Conservation (phyloP, 2,329 filamentous ascomycete species). For the Fusarium sp. region DNA sequence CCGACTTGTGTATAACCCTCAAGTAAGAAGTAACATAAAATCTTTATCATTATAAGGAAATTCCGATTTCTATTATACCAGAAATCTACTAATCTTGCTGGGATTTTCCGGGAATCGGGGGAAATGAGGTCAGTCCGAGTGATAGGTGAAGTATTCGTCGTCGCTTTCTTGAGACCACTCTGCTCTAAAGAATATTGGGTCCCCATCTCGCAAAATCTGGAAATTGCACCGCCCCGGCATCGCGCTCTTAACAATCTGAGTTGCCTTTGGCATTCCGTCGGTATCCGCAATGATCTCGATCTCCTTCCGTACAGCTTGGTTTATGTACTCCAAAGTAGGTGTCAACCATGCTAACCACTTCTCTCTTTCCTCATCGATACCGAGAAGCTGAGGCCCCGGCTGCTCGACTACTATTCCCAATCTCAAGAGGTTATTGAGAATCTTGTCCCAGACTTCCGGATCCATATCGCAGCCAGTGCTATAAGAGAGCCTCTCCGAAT, state of each 20-base stretch:
- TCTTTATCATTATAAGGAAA: too few relatives aligned
- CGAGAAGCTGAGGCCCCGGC: neutral
- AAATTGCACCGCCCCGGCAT: neutral
- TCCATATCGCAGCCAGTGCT: neutral
- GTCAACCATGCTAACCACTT: neutral
- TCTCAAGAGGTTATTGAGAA: neutral
- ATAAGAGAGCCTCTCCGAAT: rapidly evolving
- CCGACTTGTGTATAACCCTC: too few relatives aligned
- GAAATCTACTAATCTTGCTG: too few relatives aligned
- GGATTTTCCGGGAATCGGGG: too few relatives aligned
- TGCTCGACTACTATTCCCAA: neutral
- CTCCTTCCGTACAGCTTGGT: neutral
- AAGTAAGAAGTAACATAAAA: too few relatives aligned
- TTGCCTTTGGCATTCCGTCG: neutral
- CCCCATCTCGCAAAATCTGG: neutral
- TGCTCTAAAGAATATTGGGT: too few relatives aligned
- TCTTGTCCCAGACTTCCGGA: neutral
- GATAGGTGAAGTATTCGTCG: too few relatives aligned
- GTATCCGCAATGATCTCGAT: neutral
- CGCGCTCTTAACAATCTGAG: neutral
- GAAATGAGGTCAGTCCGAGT: too few relatives aligned
- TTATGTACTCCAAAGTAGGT: neutral
- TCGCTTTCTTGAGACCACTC: too few relatives aligned
- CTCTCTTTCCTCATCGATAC: neutral
- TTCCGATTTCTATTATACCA: too few relatives aligned